Conservation (phyloP, 2,329 filamentous ascomycete species). For the Colletotrichum truncatum region DNA sequence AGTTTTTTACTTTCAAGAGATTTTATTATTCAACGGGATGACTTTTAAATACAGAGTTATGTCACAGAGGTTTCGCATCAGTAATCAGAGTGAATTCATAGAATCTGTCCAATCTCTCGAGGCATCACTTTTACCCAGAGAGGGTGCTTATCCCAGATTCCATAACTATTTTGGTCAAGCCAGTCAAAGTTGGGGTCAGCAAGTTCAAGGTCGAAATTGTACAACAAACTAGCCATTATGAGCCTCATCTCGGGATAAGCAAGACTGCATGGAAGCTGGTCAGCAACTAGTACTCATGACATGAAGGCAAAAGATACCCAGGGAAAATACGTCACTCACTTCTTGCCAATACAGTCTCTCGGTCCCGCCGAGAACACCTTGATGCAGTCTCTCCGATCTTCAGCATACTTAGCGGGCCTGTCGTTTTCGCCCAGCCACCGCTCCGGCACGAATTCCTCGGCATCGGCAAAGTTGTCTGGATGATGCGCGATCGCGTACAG, state of each 20-base stretch:
- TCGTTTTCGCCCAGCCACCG: slow-evolving; percentile 43
- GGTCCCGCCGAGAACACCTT: slow-evolving; percentile 59
- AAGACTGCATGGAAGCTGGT: slow-evolving; percentile 36
- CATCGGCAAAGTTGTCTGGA: slow-evolving; percentile 50
- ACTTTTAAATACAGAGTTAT: no score
- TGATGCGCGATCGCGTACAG: slow-evolving; percentile 25
- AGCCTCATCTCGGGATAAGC: slow-evolving; percentile 60
- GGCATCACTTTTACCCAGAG: slow-evolving; percentile 18
- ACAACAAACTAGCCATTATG: slow-evolving; percentile 54
- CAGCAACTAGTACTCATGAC: background rate
- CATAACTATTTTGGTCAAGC: slow-evolving; percentile 37
- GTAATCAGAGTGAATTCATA: no score
- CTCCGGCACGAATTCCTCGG: slow-evolving; percentile 56
- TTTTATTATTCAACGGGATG: no score
- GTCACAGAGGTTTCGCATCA: no score
- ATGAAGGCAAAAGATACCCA: background rate
- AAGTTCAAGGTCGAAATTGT: slow-evolving; percentile 54
- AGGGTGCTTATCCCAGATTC: slow-evolving; percentile 27
- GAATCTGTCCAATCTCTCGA: background rate
- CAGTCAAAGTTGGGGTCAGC: slow-evolving; percentile 43
- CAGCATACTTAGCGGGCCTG: background rate
- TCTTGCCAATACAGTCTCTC: slow-evolving; percentile 59
- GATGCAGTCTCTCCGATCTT: slow-evolving; percentile 32
- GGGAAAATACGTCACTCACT: slow-evolving; percentile 44
- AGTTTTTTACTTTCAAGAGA: no score